A percentile compares a stretch with the other conserved stretches of the same genome.
phyloP scores from a whole-genome alignment of 2,329 filamentous ascomycete genomes.

The Penicillium glabrum region DNA sequence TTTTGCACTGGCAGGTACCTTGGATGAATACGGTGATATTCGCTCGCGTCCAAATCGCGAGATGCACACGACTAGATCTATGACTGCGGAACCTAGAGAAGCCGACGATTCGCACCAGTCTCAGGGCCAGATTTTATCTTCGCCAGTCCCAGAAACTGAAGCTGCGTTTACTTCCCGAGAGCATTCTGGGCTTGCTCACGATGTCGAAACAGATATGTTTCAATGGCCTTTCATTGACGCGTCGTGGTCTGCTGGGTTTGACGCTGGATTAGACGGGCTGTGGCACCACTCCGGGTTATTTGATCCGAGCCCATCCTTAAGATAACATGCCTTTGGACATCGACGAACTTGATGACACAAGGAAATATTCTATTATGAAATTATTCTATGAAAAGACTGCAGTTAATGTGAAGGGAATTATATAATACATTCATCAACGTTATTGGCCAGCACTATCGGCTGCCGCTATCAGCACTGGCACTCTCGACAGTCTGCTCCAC shows the following conservation, averaged over 20 bases:
- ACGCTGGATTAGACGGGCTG: constrained; percentile 31
- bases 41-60: constrained; percentile 29
- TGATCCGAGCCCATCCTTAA: background rate
- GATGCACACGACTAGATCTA: constrained; percentile 9
- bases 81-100: constrained; percentile 11
- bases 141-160: constrained; percentile 9
- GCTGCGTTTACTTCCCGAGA: constrained; percentile 6
- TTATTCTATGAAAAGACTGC: background rate
- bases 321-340: background rate
- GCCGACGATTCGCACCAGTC: constrained; percentile 6
- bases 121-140: background rate
- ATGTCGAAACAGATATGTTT: constrained; percentile 36
- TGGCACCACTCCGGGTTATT: constrained; percentile 21
- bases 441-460: constrained; percentile 3
- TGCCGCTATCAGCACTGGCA: constrained; percentile 2
- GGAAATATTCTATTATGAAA: background rate
- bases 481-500: constrained; percentile 19
- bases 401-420: background rate
- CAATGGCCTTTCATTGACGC: constrained; percentile 41
- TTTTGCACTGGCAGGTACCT: constrained; percentile 31
- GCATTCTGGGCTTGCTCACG: constrained; percentile 14
- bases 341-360: background rate
- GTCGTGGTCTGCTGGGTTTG: constrained; percentile 37
- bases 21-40: constrained; percentile 41
- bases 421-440: background rate